phyloP scores from a whole-genome alignment of 225 moss, liverwort and hornwort genomes.

The Takakia lepidozioides region DNA sequence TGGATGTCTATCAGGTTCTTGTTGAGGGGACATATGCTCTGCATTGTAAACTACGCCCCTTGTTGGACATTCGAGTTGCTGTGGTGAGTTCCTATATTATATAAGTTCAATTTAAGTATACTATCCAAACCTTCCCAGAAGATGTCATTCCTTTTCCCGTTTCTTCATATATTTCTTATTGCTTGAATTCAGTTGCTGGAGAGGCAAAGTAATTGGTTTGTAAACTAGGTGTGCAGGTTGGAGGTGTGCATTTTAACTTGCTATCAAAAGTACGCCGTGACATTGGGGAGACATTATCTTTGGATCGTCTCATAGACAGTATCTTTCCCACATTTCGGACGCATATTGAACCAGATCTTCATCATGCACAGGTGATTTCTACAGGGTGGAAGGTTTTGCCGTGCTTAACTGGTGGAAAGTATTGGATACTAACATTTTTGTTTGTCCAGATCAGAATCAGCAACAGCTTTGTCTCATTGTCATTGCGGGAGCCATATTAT shows the following conservation, averaged over 20 bases:
- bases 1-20: constrained; percentile 46
- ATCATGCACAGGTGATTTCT: constrained; percentile 86
- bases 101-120: too few relatives aligned
- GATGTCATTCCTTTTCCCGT: too few relatives aligned
- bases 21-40: constrained; percentile 80
- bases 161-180: too few relatives aligned
- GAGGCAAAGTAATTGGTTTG: constrained; percentile 11
- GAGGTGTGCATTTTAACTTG: constrained; percentile 79
- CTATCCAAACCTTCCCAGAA: too few relatives aligned
- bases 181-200: constrained; percentile 8
- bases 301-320: constrained; percentile 78
- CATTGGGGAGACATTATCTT: constrained; percentile 71
- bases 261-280: constrained; percentile 85
- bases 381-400: neutral
- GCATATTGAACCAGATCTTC: constrained; percentile 78
- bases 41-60: constrained; percentile 52
- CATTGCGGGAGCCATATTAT: constrained; percentile 77
- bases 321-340: constrained; percentile 80
- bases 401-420: too few relatives aligned
- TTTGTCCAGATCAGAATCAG: constrained; percentile 65
- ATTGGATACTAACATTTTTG: too few relatives aligned
- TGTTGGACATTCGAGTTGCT: constrained; percentile 73
- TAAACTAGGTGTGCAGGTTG: constrained; percentile 51
- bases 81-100: constrained; percentile 56
- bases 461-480: constrained; percentile 78